Evolutionary conservation across 768 basidiomycete species (phyloP).

Genomic region (Trametes cingulata): DNA sequence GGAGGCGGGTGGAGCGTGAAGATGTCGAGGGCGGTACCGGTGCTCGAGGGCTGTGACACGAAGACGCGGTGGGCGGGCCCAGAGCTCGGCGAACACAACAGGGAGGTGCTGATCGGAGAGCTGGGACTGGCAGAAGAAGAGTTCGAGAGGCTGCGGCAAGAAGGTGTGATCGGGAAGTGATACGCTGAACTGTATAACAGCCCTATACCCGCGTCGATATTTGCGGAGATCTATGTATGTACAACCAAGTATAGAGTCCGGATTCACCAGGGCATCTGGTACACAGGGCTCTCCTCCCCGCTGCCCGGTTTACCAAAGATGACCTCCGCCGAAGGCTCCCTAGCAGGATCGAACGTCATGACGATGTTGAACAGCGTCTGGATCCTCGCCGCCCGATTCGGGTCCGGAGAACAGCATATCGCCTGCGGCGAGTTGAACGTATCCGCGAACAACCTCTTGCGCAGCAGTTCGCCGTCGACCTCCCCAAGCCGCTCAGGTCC

Average conservation of each 20-base stretch:
- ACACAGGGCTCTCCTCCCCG: constrained; percentile 22
- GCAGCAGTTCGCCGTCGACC: constrained; percentile 27
- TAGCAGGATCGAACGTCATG: constrained; percentile 33
- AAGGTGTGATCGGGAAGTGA: constrained; percentile 30
- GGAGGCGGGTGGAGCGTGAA: constrained; percentile 58
- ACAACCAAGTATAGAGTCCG: background rate
- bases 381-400: constrained; percentile 22
- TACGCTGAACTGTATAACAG: background rate
- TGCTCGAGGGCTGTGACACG: constrained; percentile 58
- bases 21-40: constrained; percentile 65
- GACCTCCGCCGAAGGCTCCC: constrained; percentile 33
- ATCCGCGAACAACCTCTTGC: constrained; percentile 34
- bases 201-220: background rate
- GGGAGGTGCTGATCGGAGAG: constrained; percentile 34
- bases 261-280: constrained; percentile 22
- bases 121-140: constrained; percentile 32
- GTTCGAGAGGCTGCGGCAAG: constrained; percentile 23
- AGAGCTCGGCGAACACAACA: constrained; percentile 51
- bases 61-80: constrained; percentile 71
- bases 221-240: background rate
- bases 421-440: constrained; percentile 33
- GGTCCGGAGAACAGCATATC: constrained; percentile 34
- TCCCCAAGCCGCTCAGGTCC: constrained; percentile 13
- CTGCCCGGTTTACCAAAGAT: constrained; percentile 33
- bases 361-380: constrained; percentile 40